A percentile compares a stretch with the other conserved stretches of the same genome.
Evolutionary conservation across 2,329 filamentous ascomycete species (phyloP).

Genomic region (Botryotinia calthae): DNA sequence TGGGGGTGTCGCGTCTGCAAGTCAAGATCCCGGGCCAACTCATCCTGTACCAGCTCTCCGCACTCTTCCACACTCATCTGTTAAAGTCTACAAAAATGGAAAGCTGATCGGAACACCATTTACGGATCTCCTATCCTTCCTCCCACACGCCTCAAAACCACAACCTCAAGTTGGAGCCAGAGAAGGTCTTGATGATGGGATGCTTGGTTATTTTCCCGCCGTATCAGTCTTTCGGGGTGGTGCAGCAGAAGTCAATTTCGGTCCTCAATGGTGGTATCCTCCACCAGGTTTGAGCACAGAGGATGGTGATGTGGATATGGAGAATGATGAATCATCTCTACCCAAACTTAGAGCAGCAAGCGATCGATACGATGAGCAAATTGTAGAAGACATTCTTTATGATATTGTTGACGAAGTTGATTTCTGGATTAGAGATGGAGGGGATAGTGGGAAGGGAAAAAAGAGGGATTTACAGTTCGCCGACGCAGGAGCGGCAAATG

Average conservation of each 20-base stretch:
- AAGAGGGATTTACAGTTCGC: conserved; percentile 26
- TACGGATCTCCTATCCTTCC: conserved; percentile 81
- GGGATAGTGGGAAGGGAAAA: conserved; percentile 32
- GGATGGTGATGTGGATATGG: conserved; percentile 50
- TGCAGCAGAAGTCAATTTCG: conserved; percentile 90
- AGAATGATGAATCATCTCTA: conserved; percentile 36
- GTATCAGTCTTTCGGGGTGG: conserved; percentile 90
- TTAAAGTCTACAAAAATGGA: conserved; percentile 93
- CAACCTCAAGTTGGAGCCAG: conserved; percentile 70
- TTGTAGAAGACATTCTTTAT: conserved; percentile 89
- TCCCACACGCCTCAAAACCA: conserved; percentile 82
- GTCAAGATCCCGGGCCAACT: conserved; percentile 64
- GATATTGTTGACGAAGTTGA: conserved; percentile 94
- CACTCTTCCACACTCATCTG: conserved; percentile 79
- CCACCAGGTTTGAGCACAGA: conserved; percentile 56
- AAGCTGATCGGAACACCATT: conserved; percentile 82
- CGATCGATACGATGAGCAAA: conserved; percentile 86
- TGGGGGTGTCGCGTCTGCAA: conserved; percentile 39
- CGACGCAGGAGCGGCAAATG: conserved; percentile 26
- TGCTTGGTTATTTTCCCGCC: conserved; percentile 92
- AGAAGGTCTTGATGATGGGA: conserved; percentile 87
- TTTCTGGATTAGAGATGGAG: conserved; percentile 68
- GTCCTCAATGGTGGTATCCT: conserved; percentile 87
- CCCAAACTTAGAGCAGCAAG: conserved; percentile 53
- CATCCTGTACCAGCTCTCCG: conserved; percentile 73